Evolutionary conservation across 768 basidiomycete genomes (phyloP).

Genomic region (Leccinum sublutescens): DNA sequence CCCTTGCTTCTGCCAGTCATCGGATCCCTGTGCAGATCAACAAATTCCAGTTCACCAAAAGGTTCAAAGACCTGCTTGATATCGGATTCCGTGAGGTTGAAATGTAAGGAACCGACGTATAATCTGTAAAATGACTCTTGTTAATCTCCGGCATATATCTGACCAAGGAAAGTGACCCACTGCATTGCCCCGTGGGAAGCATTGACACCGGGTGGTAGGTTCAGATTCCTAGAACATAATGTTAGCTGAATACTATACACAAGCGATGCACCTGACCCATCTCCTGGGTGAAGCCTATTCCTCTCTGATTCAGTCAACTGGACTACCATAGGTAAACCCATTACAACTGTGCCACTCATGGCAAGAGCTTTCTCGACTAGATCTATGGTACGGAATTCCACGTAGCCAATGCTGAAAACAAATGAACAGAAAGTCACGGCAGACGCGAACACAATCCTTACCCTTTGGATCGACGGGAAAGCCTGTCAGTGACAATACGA

Average conservation of each 20-base stretch:
- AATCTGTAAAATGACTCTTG: slow-evolving; percentile 49
- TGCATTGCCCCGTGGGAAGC: slow-evolving; percentile 83
- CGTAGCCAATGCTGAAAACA: slow-evolving; percentile 86
- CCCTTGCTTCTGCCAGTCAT: slow-evolving; percentile 96
- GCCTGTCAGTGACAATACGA: slow-evolving; percentile 91
- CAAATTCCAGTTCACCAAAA: slow-evolving; percentile 97
- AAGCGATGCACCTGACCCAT: slow-evolving; percentile 55
- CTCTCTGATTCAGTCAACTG: slow-evolving; percentile 97
- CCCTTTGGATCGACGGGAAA: slow-evolving; percentile 98
- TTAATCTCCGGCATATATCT: slow-evolving; percentile 12
- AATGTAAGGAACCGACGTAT: slow-evolving; percentile 96
- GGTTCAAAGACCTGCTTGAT: slow-evolving; percentile 99
- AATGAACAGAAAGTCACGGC: slow-evolving; percentile 2
- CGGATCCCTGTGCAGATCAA: slow-evolving; percentile 95
- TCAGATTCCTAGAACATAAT: slow-evolving; percentile 56
- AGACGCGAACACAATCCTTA: slow-evolving; percentile 36
- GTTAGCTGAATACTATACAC: slow-evolving; percentile 11
- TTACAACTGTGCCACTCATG: slow-evolving; percentile 92
- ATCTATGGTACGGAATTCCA: slow-evolving; percentile 91
- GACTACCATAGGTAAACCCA: slow-evolving; percentile 97
- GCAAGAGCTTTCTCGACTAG: slow-evolving; percentile 87
- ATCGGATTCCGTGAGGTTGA: slow-evolving; percentile 95
- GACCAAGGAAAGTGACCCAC: slow-evolving; percentile 45
- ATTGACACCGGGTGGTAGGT: slow-evolving; percentile 81
- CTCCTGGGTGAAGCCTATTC: slow-evolving; percentile 84